These are phyloP conservation scores for Rhodotorula sp. DNA, from an alignment of 1,284 basidiomycete genomes.

Conservation along the genomic window DNA sequence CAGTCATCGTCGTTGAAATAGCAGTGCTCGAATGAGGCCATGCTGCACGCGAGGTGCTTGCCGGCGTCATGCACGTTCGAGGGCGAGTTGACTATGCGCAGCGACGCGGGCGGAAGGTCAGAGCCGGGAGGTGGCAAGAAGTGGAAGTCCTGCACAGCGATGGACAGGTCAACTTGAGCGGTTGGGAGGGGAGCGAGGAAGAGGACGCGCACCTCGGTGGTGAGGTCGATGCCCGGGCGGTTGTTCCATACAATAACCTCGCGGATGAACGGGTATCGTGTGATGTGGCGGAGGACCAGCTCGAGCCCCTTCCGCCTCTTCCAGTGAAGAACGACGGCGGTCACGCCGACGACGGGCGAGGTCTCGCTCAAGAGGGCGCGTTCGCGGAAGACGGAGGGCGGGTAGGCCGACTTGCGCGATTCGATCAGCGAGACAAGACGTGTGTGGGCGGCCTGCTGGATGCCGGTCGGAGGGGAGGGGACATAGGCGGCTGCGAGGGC, in stretches of 20 bases:
- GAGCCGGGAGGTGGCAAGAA: constrained; percentile 8
- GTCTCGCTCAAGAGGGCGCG: constrained; percentile 11
- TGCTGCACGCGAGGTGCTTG: constrained; percentile 41
- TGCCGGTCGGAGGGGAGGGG: constrained; percentile 7
- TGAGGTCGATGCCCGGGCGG: constrained; percentile 26
- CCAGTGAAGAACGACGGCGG: constrained; percentile 40
- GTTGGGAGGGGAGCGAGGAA: not conserved
- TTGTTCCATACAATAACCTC: constrained; percentile 48
- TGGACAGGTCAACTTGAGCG: not conserved
- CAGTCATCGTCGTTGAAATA: constrained; percentile 42
- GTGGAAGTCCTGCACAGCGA: constrained; percentile 19
- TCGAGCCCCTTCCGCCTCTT: constrained; percentile 31
- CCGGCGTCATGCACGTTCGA: constrained; percentile 38
- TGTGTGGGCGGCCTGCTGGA: constrained; percentile 1
- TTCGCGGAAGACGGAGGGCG: constrained; percentile 13
- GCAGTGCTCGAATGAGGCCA: constrained; percentile 36
- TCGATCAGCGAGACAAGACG: constrained; percentile 23
- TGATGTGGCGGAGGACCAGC: constrained; percentile 36
- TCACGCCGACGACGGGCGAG: constrained; percentile 22
- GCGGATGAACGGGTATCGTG: constrained; percentile 42
- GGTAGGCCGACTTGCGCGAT: constrained; percentile 16
- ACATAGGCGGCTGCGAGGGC: constrained; percentile 18
- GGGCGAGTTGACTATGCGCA: constrained; percentile 45
- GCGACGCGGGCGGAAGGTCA: constrained; percentile 20
- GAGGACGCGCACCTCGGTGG: constrained; percentile 8